Conservation (phyloP, 2,329 filamentous ascomycete genomes). For the Sclerotinia nivalis region DNA sequence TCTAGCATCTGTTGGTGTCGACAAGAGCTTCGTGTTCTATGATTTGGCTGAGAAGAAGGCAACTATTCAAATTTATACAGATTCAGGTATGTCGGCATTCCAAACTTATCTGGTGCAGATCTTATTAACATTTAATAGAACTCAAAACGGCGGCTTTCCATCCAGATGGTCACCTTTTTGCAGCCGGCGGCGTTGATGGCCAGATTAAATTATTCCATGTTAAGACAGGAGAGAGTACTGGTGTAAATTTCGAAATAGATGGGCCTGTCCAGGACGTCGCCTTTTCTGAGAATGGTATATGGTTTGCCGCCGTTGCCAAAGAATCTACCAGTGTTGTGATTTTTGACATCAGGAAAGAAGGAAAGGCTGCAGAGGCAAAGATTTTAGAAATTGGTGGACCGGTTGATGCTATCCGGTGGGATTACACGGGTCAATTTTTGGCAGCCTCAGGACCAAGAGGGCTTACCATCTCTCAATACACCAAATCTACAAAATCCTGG, state of each 20-base stretch:
- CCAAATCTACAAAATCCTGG: slow-evolving; percentile 86
- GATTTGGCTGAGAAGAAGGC: slow-evolving; percentile 68
- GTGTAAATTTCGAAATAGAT: slow-evolving; percentile 67
- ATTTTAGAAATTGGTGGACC: slow-evolving; percentile 79
- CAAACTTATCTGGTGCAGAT: not conserved
- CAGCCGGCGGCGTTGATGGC: slow-evolving; percentile 75
- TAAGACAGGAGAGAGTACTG: slow-evolving; percentile 71
- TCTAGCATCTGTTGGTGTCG: slow-evolving; percentile 81
- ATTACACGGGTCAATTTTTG: slow-evolving; percentile 93
- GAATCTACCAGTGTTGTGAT: slow-evolving; percentile 77
- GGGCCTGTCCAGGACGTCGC: slow-evolving; percentile 72
- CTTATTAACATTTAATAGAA: slow-evolving; percentile 31
- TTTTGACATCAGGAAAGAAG: slow-evolving; percentile 90
- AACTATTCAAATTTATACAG: slow-evolving; percentile 76
- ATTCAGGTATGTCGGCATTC: slow-evolving; percentile 64
- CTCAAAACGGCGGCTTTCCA: slow-evolving; percentile 79
- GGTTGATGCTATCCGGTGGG: slow-evolving; percentile 80
- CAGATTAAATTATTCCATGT: slow-evolving; percentile 89
- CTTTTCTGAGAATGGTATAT: slow-evolving; percentile 97
- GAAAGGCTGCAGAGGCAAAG: slow-evolving; percentile 78
- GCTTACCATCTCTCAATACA: slow-evolving; percentile 85
- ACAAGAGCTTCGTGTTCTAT: slow-evolving; percentile 93
- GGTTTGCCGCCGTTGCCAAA: slow-evolving; percentile 82
- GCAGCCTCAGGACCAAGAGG: slow-evolving; percentile 78
- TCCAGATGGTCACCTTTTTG: slow-evolving; percentile 93